These are phyloP conservation scores for Cardamine occulta DNA, from an alignment of 345 rosid species.

Conservation along the genomic window DNA sequence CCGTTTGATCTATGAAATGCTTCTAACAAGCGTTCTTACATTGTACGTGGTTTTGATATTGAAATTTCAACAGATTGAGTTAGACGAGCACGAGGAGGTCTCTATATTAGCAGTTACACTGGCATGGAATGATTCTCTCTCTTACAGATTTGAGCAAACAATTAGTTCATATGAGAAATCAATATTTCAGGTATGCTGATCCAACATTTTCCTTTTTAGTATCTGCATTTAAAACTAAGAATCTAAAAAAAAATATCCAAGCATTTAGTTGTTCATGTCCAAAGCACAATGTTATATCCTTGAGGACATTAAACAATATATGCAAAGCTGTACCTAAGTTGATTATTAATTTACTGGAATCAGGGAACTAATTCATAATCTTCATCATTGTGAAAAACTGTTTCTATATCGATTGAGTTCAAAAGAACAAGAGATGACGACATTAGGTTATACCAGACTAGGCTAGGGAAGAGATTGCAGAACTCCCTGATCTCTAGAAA, in stretches of 20 bases:
- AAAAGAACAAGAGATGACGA: not conserved
- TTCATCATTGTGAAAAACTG: not conserved
- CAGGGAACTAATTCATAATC: not conserved
- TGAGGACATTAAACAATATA: not conserved
- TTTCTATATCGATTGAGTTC: not conserved
- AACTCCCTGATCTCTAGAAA: not conserved
- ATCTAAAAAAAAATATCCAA: not conserved
- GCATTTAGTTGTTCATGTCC: not conserved
- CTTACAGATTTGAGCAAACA: conserved; percentile 60
- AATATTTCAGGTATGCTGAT: conserved; percentile 58
- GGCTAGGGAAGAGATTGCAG: not conserved
- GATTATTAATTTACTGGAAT: not conserved
- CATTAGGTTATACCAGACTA: not conserved
- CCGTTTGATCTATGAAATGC: conserved; percentile 13
- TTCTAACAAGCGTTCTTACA: conserved; percentile 13
- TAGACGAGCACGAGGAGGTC: conserved; percentile 64
- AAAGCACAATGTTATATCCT: not conserved
- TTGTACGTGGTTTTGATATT: conserved; percentile 2
- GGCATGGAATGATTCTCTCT: conserved; percentile 68
- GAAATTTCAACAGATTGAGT: conserved; percentile 68
- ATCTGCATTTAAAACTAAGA: not conserved
- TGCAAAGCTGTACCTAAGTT: not conserved
- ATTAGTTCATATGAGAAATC: conserved; percentile 65
- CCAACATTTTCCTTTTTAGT: not conserved
- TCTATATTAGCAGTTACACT: conserved; percentile 74